phyloP scores from a whole-genome alignment of 2,329 filamentous ascomycete genomes.

The Diaporthe velutina region DNA sequence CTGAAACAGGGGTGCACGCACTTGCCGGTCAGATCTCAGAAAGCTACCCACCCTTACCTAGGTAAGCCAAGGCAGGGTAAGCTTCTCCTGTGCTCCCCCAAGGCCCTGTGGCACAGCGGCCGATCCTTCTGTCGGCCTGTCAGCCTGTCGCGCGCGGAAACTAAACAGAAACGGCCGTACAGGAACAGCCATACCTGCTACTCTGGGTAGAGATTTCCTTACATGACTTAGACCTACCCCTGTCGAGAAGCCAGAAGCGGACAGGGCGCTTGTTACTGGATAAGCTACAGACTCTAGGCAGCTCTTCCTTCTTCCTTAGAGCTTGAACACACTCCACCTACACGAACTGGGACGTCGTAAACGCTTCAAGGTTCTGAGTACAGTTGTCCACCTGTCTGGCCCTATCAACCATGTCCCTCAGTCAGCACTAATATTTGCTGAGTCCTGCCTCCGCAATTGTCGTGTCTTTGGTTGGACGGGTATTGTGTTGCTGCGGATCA shows the following conservation, averaged over 20 bases:
- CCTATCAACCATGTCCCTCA: background rate
- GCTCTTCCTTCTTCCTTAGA: background rate
- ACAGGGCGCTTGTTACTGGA: background rate
- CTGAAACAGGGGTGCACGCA: conserved; percentile 36
- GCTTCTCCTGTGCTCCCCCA: conserved; percentile 13
- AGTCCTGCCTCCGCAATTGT: background rate
- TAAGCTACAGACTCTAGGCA: background rate
- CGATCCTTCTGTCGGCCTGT: conserved; percentile 16
- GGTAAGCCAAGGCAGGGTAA: conserved; percentile 16
- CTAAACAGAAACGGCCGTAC: background rate
- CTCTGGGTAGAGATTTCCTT: background rate
- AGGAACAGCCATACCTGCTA: no score
- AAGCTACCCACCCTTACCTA: conserved; percentile 4
- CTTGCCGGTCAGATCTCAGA: conserved; percentile 21
- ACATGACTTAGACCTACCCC: background rate
- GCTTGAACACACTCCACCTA: background rate
- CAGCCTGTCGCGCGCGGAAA: conserved; percentile 7
- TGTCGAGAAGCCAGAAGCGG: background rate
- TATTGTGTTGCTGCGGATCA: background rate
- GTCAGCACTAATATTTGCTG: background rate
- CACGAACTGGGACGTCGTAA: background rate
- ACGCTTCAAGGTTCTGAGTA: background rate
- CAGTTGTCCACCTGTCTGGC: background rate
- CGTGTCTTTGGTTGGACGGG: background rate
- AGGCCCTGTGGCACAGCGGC: conserved; percentile 16